Percentiles rank a stretch among this genome's conserved stretches.
Conservation (phyloP, 768 basidiomycete genomes). For the Pleurotus tuber-regium region DNA sequence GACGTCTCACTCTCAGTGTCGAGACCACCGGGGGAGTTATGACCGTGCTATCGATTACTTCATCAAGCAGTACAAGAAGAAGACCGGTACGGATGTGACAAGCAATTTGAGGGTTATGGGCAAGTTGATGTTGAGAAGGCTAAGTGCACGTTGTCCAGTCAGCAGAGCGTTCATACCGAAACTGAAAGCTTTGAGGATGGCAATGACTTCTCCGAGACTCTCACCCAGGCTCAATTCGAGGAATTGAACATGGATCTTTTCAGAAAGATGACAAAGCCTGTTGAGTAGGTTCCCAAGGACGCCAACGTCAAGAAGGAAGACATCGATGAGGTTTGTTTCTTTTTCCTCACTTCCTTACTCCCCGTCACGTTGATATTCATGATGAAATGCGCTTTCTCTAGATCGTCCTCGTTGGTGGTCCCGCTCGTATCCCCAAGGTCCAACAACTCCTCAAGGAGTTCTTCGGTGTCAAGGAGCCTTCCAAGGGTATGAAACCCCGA, state of each 20-base stretch:
- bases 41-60: conserved; percentile 91
- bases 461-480: conserved; percentile 95
- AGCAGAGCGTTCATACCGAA: conserved; percentile 89
- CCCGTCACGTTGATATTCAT: neutral
- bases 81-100: conserved; percentile 81
- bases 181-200: conserved; percentile 96
- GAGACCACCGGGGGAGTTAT: too few species aligned
- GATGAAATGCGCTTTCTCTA: conserved; percentile 22
- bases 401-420: conserved; percentile 93
- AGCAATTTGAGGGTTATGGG: conserved; percentile 81
- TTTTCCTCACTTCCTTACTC: neutral
- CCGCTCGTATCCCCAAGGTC: conserved; percentile 99
- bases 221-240: conserved; percentile 98
- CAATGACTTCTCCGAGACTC: conserved; percentile 95
- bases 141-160: conserved; percentile 88
- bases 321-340: conserved; percentile 71
- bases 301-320: conserved; percentile 98
- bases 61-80: conserved; percentile 88
- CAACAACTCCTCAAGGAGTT: conserved; percentile 97
- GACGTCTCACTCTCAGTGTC: too few species aligned
- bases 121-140: conserved; percentile 92
- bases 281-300: conserved; percentile 98
- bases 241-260: conserved; percentile 98
- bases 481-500: conserved; percentile 99
- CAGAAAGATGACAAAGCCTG: conserved; percentile 99